These are phyloP conservation scores for Allomyces arbusculus DNA, from an alignment of 192 early-diverging fungal species.

Conservation along the genomic window DNA sequence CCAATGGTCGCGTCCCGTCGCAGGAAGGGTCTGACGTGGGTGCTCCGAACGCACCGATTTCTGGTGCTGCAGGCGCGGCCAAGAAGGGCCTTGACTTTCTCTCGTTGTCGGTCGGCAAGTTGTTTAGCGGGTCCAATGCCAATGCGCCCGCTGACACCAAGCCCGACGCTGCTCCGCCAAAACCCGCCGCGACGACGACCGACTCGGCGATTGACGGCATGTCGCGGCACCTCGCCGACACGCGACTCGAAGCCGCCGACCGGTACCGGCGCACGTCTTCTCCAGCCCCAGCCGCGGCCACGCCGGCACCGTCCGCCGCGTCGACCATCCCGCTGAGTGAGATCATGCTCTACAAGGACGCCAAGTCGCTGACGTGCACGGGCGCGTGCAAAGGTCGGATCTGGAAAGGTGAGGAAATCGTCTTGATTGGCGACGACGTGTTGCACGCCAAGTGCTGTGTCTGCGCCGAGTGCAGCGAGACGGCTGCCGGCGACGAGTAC, in stretches of 20 bases:
- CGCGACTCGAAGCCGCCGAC: not conserved
- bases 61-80: not conserved
- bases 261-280: not conserved
- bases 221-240: not conserved
- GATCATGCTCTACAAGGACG: not conserved
- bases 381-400: not conserved
- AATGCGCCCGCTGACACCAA: no score
- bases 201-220: not conserved
- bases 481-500: not conserved
- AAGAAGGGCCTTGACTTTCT: not conserved
- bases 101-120: not conserved
- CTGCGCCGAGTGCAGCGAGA: not conserved
- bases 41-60: not conserved
- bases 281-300: not conserved
- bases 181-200: not conserved
- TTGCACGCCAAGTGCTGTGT: not conserved
- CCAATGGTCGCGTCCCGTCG: no score
- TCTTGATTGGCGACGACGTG: not conserved
- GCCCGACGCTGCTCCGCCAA: no score
- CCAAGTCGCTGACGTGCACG: not conserved
- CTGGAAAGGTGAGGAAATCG: not conserved
- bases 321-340: not conserved
- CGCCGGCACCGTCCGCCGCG: not conserved
- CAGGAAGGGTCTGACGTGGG: no score
- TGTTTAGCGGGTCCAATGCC: not conserved